Percentiles rank a stretch among this genome's conserved stretches.
phyloP scores from a whole-genome alignment of 306 rosid species.

The Trifolium pratense region DNA sequence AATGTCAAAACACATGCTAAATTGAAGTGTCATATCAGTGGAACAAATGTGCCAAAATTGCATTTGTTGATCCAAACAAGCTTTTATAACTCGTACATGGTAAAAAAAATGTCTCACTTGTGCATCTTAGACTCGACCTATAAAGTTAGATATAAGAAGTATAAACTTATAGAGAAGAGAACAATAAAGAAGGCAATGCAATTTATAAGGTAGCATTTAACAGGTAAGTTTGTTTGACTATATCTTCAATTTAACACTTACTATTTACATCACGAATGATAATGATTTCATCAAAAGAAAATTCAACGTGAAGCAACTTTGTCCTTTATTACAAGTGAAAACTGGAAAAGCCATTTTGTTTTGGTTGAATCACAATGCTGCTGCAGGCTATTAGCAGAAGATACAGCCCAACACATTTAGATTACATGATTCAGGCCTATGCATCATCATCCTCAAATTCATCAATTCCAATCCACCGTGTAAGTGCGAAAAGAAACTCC shows the following conservation, averaged over 20 bases:
- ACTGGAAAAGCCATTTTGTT: slow-evolving; percentile 39
- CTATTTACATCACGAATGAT: slow-evolving; percentile 49
- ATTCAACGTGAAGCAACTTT: slow-evolving; percentile 42
- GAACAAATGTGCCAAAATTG: too few relatives aligned
- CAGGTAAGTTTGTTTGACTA: slow-evolving; percentile 36
- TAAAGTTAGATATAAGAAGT: too few relatives aligned
- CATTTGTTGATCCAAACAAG: too few relatives aligned
- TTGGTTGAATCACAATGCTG: slow-evolving; percentile 33
- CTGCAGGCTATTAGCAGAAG: slow-evolving; percentile 1
- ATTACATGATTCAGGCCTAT: slow-evolving; percentile 33
- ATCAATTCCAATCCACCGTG: slow-evolving; percentile 94
- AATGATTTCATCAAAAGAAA: slow-evolving; percentile 35
- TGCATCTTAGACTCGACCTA: too few relatives aligned
- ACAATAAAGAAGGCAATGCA: slow-evolving; percentile 22
- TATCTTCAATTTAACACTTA: slow-evolving; percentile 37
- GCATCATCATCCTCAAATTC: slow-evolving; percentile 77
- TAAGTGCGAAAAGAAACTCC: slow-evolving; percentile 93
- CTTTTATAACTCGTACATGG: too few relatives aligned
- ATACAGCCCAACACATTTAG: not conserved
- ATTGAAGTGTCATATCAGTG: too few relatives aligned
- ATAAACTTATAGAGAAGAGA: not conserved
- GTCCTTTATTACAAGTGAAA: slow-evolving; percentile 48
- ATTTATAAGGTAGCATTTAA: slow-evolving; percentile 35
- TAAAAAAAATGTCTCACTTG: too few relatives aligned
- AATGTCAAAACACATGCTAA: too few relatives aligned